Base-by-base conservation (phyloP, 345 rosid genomes). In the Crucihimalaya himalaica region DNA sequence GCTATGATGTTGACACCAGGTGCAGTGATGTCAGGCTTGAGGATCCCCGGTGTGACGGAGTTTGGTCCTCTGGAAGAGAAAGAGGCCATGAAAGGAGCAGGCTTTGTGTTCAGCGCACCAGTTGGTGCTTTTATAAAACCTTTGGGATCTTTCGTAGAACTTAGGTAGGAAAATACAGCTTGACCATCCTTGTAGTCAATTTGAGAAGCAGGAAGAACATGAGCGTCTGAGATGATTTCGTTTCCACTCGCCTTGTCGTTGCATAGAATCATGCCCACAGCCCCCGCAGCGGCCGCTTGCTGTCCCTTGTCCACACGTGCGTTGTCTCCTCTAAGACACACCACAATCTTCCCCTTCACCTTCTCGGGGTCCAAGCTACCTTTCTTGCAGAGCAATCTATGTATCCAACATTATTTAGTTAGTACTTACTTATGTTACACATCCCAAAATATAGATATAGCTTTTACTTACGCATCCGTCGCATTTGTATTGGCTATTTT, bases 1-100 rank as follows among this genome's bases (percentile, higher is more conserved):
- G 97, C 95, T 75, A 93, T 73, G 63, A 93, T 68, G 59, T 85
- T 70, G 53, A 90, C 89, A 34, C 98, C 98, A 0, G 95, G 96
- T 31, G 98, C 98, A 2, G 95, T 90, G 21, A 92, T 80, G 66
- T 91, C 97, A 40, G 97, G 97, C 81, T 91, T 88, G 61, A 87
- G 85, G 72, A 91, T 86, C 63, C 79, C 84, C 0, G 96, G 82
- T 6, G 88, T 84, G 13, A 89, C n/a, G 0, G 37, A 7, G 78
- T 86, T 89, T 5, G 95, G 97, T 8, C 97, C 97, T 45, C 57
- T 50, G 0, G 91, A 85, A n/a, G 91, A 91, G 80, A 86, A 89
- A 0, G 68, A 29, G 1, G 91, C 86, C 87, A 87, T 82, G 72
- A 77, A 66, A 10, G 97, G 97, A 19, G 97, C 88, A 21, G 89